Percentiles rank a stretch among this genome's conserved stretches.
These are phyloP conservation scores for Podospora australis DNA, from an alignment of 495 filamentous ascomycete genomes.

Conservation along the genomic window DNA sequence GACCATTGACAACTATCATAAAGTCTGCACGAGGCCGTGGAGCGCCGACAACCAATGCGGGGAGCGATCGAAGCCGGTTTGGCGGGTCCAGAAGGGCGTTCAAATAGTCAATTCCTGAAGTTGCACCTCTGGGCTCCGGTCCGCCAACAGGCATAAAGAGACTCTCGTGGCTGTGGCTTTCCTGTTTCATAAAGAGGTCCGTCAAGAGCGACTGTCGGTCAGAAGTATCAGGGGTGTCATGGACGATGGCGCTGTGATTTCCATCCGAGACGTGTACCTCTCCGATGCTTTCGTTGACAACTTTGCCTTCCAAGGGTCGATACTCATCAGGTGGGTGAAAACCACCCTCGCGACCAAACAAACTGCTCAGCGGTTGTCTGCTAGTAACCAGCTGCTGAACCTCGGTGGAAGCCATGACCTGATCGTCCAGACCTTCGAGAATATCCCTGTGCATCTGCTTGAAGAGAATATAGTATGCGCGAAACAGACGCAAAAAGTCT, in stretches of 20 bases:
- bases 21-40: conserved; percentile 24
- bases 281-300: conserved; percentile 44
- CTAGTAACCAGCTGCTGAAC: conserved; percentile 67
- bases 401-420: conserved; percentile 63
- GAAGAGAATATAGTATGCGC: conserved; percentile 80
- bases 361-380: conserved; percentile 70
- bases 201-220: conserved; percentile 36
- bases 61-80: conserved; percentile 29
- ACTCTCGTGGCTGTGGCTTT: conserved; percentile 20
- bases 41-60: conserved; percentile 32
- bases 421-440: conserved; percentile 73
- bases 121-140: not conserved
- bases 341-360: conserved; percentile 55
- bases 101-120: conserved; percentile 29
- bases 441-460: conserved; percentile 81
- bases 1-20: conserved; percentile 18
- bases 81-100: conserved; percentile 37
- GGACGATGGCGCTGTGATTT: conserved; percentile 29
- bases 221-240: conserved; percentile 35
- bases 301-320: conserved; percentile 59
- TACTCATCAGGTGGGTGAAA: conserved; percentile 55
- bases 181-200: conserved; percentile 31
- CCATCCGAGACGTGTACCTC: conserved; percentile 57
- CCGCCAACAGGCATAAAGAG: conserved; percentile 25
- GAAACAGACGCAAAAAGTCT: conserved; percentile 88